Evolutionary conservation across 2,329 filamentous ascomycete species (phyloP).

Genomic region (Capronia americana): DNA sequence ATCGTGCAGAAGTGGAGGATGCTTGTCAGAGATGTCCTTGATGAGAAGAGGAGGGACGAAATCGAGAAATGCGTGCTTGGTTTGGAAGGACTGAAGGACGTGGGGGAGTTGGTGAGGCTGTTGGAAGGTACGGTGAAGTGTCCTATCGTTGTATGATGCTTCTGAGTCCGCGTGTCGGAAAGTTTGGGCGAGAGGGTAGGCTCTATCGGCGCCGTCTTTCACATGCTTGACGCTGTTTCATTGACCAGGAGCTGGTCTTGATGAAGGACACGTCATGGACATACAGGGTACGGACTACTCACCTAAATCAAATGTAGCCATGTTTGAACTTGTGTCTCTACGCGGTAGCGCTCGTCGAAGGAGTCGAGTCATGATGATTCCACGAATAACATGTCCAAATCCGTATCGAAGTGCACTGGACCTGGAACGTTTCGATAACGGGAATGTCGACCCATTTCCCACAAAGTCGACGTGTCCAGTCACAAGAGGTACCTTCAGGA

Average conservation of each 20-base stretch:
- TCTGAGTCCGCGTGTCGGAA: background rate
- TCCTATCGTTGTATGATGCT: conserved; percentile 18
- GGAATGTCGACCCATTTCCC: background rate
- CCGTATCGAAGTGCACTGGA: background rate
- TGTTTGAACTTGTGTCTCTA: background rate
- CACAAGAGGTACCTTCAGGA: background rate
- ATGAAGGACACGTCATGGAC: background rate
- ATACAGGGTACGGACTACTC: background rate
- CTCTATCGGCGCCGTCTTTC: background rate
- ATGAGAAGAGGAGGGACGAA: conserved; percentile 39
- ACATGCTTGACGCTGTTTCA: background rate
- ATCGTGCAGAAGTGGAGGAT: conserved; percentile 47
- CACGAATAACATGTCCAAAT: background rate
- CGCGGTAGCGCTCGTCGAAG: background rate
- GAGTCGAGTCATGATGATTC: background rate
- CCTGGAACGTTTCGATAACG: background rate
- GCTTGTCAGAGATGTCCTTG: conserved; percentile 44
- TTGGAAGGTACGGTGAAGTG: conserved; percentile 28
- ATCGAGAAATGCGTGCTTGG: conserved; percentile 45
- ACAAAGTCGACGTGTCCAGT: background rate
- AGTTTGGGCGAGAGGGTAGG: background rate
- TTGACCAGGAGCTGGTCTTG: background rate
- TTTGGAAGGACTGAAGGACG: conserved; percentile 42
- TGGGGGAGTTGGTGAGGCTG: conserved; percentile 36
- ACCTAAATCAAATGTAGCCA: background rate